Evolutionary conservation across 495 filamentous ascomycete genomes (phyloP).

Genomic region (Hypomontagnella submonticulosa): DNA sequence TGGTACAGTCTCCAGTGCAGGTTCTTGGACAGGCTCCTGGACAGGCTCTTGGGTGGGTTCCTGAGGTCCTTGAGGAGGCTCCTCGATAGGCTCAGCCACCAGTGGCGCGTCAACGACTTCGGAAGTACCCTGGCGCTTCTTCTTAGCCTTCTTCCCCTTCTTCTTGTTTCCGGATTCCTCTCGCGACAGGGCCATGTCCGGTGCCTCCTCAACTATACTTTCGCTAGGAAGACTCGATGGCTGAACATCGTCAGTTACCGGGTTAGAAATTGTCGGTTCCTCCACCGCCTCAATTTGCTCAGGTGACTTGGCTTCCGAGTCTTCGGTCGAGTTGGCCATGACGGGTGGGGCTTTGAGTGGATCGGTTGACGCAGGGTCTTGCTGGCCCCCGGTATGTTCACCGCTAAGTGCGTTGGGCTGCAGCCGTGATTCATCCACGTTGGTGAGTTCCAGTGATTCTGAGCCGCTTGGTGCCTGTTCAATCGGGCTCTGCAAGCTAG

Average conservation of each 20-base stretch:
- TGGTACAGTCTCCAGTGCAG: slow-evolving; percentile 3
- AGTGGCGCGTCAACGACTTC: slow-evolving; percentile 28
- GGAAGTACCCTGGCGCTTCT: slow-evolving; percentile 29
- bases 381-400: slow-evolving; percentile 30
- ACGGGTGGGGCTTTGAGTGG: slow-evolving; percentile 22
- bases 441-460: slow-evolving; percentile 24
- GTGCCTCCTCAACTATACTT: slow-evolving; percentile 16
- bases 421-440: slow-evolving; percentile 38
- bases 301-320: slow-evolving; percentile 23
- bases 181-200: slow-evolving; percentile 10
- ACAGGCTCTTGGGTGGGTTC: too few species aligned
- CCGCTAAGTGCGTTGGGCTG: slow-evolving; percentile 34
- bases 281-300: slow-evolving; percentile 27
- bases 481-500: slow-evolving; percentile 23
- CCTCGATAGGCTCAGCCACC: not conserved
- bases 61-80: too few species aligned
- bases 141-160: slow-evolving; percentile 43
- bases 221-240: slow-evolving; percentile 19
- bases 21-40: too few species aligned
- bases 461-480: slow-evolving; percentile 29
- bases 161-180: slow-evolving; percentile 35
- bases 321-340: slow-evolving; percentile 20
- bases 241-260: slow-evolving; percentile 14
- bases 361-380: slow-evolving; percentile 26
- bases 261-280: slow-evolving; percentile 7